Evolutionary conservation across 2,329 filamentous ascomycete genomes (phyloP), one percentile per base, ranked within the genome.

Genomic region (Aspergillus novofumigatus): DNA sequence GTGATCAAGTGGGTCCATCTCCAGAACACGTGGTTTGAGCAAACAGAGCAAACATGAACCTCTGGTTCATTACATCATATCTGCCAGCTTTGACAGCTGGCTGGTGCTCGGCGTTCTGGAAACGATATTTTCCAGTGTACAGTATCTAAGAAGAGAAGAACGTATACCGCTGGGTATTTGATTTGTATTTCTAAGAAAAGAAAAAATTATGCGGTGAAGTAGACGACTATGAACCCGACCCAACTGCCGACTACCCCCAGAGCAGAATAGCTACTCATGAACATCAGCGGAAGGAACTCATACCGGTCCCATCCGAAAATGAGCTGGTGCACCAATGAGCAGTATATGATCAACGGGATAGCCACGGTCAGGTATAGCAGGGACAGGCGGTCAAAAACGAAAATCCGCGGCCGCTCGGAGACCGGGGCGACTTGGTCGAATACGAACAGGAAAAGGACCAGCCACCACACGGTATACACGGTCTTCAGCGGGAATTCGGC

Each of bases 211-310:
- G 69, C 73, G n/a, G 78, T 82, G 67, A 97, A 92, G 76, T 93
- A 97, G 52, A 97, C 92, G 32, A 96, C 90, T 78, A 92, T 85
- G 72, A 96, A 97, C 9, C 94, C 92, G 44, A 97, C 68, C 93
- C 93, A 97, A 76, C 94, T 97, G 3, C 91, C 92, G 20, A 97
- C 86, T 0, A 97, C 92, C n/a, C 94, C 94, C 57, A 97, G 80
- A 4, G 94, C 94, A 35, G 89, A 91, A 74, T 97, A 99, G 11
- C 90, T 89, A 78, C 93, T 97, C 65, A 88, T 97, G 71, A 97
- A 94, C 93, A 99, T 97, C 65, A 97, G 78, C 26, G 94, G 94
- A 54, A 99, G 76, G 73, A 97, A 99, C 75, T 97, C 91, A 67
- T 90, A 91, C 61, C 80, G 67, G 21, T 69, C 66, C 53, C 86